These are phyloP conservation scores for Komagataella kurtzmanii DNA, from an alignment of 805 yeast species.

Conservation along the genomic window DNA sequence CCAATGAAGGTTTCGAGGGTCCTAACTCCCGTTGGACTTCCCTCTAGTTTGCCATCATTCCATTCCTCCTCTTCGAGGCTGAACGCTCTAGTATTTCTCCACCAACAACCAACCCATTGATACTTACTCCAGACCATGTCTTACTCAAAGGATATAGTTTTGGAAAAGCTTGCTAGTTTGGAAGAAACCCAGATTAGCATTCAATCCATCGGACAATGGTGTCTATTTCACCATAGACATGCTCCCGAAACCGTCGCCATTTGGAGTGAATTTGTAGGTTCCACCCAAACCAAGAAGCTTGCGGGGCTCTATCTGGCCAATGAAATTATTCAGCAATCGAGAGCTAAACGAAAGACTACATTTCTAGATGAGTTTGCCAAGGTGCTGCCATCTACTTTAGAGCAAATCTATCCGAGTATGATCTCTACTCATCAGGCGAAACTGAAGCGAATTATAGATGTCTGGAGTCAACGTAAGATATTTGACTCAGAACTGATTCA, in stretches of 20 bases:
- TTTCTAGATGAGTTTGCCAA: slow-evolving; percentile 44
- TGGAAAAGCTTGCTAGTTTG: slow-evolving; percentile 29
- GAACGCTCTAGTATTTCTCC: neutral
- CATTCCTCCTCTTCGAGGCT: neutral
- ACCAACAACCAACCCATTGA: neutral
- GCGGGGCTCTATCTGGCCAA: slow-evolving; percentile 60
- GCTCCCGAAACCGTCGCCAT: slow-evolving; percentile 35
- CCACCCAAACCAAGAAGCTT: slow-evolving; percentile 27
- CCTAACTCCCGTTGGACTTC: neutral
- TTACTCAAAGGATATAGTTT: slow-evolving; percentile 34
- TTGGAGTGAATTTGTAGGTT: slow-evolving; percentile 30
- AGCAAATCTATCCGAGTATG: slow-evolving; percentile 16
- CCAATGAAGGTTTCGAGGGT: neutral
- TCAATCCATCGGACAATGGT: slow-evolving; percentile 63
- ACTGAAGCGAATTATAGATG: slow-evolving; percentile 35
- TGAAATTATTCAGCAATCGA: slow-evolving; percentile 71
- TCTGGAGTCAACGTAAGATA: slow-evolving; percentile 44
- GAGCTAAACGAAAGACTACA: slow-evolving; percentile 44
- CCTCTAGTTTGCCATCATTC: neutral
- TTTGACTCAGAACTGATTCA: slow-evolving; percentile 15
- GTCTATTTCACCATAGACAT: slow-evolving; percentile 49
- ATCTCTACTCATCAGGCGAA: slow-evolving; percentile 22
- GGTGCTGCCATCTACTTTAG: slow-evolving; percentile 29
- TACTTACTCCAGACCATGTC: slow-evolving; percentile 22
- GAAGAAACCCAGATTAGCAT: slow-evolving; percentile 62